Evolutionary conservation across 2,329 filamentous ascomycete genomes (phyloP), one percentile per base, ranked within the genome.

Genomic region (Rhynchosporium agropyri): DNA sequence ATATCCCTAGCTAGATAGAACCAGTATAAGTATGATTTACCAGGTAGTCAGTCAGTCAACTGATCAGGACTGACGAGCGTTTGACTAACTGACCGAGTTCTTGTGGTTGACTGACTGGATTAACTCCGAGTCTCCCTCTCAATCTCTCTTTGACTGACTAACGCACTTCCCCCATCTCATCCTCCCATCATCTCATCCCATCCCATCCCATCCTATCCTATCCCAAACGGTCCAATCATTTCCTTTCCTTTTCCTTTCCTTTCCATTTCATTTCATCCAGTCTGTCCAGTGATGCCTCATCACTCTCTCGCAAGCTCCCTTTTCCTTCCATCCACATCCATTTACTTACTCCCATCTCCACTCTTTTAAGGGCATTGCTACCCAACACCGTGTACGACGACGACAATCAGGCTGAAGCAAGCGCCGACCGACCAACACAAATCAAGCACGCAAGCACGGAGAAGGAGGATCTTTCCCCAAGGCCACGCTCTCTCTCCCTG

Each of bases 351-450:
- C 50, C 58, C 45, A 57, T 65, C 65, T 50, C 67, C 67, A 67
- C 67, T 69, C 54, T 60, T 62, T 62, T 63, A 67, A 67, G 68
- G 65, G 65, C 68, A 67, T 71, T 71, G 68, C 64, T 71, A 70
- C 69, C 69, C 69, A 71, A 71, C 61, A 60, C 38, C 45, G 58
- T 59, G 63, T 64, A 59, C 67, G 65, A 68, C 67, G 65, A 68
- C 20, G 20, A 20, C 20, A 64, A 68, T 71, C 67, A 71, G 69
- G 69, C 69, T 70, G 67, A 69, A 71, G 31, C 50, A 53, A 33
- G 31, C 50, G 50, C 50, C 7, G 67, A 65, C 68, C 67, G 68
- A 64, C 67, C 20, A 20, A 20, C 20, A 20, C 20, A 66, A 66
- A 65, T 65, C 63, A 67, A 8, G 42, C 58, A 58, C 57, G 45